Percentiles rank a stretch among this genome's conserved stretches.
phyloP scores from a whole-genome alignment of 441 rosid species.

The Syzygium syzygioides region DNA sequence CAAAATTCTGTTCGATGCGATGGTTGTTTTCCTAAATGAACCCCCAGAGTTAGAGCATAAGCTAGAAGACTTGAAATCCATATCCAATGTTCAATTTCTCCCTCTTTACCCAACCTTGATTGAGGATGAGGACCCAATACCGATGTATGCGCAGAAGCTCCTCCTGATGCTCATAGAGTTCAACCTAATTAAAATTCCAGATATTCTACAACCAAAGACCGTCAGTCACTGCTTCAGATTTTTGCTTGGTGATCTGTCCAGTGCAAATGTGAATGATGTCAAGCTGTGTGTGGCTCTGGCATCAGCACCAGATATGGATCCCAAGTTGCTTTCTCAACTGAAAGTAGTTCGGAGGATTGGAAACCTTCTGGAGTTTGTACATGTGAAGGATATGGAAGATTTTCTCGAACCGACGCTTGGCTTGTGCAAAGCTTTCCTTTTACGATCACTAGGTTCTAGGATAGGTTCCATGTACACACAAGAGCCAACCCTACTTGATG shows the following conservation, averaged over 20 bases:
- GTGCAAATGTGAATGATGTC: constrained; percentile 85
- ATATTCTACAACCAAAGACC: constrained; percentile 72
- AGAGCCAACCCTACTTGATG: constrained; percentile 57
- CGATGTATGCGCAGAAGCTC: constrained; percentile 94
- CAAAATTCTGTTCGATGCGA: constrained; percentile 81
- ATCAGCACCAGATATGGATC: constrained; percentile 95
- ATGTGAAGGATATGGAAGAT: constrained; percentile 91
- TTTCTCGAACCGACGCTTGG: constrained; percentile 85
- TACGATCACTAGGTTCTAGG: constrained; percentile 48
- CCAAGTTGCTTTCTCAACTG: constrained; percentile 73
- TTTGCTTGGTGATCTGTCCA: constrained; percentile 82
- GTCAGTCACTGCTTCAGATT: constrained; percentile 91
- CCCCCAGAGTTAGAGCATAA: constrained; percentile 39
- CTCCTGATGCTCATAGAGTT: constrained; percentile 89
- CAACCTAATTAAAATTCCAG: constrained; percentile 59
- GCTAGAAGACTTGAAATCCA: constrained; percentile 55
- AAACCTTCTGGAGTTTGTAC: constrained; percentile 77
- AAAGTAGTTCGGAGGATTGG: constrained; percentile 83
- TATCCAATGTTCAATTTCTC: constrained; percentile 78
- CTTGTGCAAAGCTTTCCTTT: constrained; percentile 76
- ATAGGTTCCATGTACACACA: constrained; percentile 40
- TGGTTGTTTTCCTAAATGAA: constrained; percentile 70
- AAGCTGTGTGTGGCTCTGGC: constrained; percentile 86
- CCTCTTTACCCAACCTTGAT: constrained; percentile 86
- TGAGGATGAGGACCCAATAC: constrained; percentile 98